A percentile compares a stretch with the other conserved stretches of the same genome.
These are phyloP conservation scores for Phytophthora colocasiae DNA, from an alignment of 352 stramenopile genomes.

Conservation along the genomic window DNA sequence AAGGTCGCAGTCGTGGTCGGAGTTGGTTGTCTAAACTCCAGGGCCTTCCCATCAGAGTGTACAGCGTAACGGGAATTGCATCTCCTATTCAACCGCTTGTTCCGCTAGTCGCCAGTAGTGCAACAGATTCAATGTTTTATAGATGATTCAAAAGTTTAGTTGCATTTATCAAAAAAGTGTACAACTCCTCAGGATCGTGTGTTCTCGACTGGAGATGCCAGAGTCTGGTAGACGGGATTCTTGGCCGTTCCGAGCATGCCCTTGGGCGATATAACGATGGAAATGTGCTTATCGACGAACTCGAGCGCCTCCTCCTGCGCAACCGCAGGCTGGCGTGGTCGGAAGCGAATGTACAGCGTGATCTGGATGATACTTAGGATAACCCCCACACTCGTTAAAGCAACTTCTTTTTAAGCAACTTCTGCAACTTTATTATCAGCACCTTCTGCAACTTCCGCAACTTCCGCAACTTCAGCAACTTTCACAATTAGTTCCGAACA, in stretches of 20 bases:
- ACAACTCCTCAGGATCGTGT: slow-evolving; percentile 8
- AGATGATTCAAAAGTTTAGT: background rate
- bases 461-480: too few relatives aligned
- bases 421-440: too few relatives aligned
- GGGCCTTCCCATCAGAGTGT: slow-evolving; percentile 2
- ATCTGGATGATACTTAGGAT: slow-evolving; percentile 37
- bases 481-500: too few relatives aligned
- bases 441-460: too few relatives aligned
- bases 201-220: slow-evolving; percentile 23
- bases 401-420: too few relatives aligned
- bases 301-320: slow-evolving; percentile 22
- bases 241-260: slow-evolving; percentile 18
- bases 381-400: too few relatives aligned
- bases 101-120: slow-evolving; percentile 9
- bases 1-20: background rate
- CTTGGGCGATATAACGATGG: slow-evolving; percentile 29
- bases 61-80: background rate
- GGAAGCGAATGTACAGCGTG: slow-evolving; percentile 31
- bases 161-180: slow-evolving; percentile 2
- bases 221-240: slow-evolving; percentile 31
- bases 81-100: background rate
- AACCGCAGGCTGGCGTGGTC: slow-evolving; percentile 11
- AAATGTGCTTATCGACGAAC: slow-evolving; percentile 20
- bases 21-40: slow-evolving; percentile 15
- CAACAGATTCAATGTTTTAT: background rate